phyloP scores from a whole-genome alignment of 2,329 filamentous ascomycete genomes.

The Plenodomus lindquistii region DNA sequence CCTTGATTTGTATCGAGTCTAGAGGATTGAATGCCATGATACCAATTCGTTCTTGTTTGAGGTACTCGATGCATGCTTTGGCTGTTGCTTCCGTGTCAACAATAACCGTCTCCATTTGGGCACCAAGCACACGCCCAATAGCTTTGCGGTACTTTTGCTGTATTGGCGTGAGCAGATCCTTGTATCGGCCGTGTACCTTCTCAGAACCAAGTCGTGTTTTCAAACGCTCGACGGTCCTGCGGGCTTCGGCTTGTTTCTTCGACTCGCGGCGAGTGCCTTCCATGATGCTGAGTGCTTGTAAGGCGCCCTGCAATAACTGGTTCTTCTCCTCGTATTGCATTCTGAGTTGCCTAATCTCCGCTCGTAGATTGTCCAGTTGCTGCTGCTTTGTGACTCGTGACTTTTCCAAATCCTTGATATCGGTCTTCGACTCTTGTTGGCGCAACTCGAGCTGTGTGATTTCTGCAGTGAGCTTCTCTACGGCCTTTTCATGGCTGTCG shows the following conservation, averaged over 20 bases:
- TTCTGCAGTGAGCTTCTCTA: constrained; percentile 75
- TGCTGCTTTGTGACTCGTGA: constrained; percentile 91
- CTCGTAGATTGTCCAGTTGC: constrained; percentile 69
- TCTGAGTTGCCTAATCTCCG: constrained; percentile 57
- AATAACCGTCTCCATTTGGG: constrained; percentile 91
- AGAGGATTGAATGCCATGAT: constrained; percentile 94
- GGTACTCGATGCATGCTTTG: constrained; percentile 89
- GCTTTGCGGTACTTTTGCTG: constrained; percentile 96
- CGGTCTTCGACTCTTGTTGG: constrained; percentile 63
- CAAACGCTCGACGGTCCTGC: constrained; percentile 81
- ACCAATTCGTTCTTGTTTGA: constrained; percentile 84
- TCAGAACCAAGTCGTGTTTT: constrained; percentile 85
- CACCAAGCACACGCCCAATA: constrained; percentile 86
- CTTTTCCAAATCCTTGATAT: constrained; percentile 68
- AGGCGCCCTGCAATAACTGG: constrained; percentile 83
- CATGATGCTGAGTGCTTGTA: constrained; percentile 78
- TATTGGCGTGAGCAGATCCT: constrained; percentile 91
- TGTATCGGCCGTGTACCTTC: constrained; percentile 79
- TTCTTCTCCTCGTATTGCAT: constrained; percentile 87
- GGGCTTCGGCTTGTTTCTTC: constrained; percentile 75
- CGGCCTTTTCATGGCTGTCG: constrained; percentile 73
- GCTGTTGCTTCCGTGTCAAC: constrained; percentile 95
- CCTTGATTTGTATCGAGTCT: constrained; percentile 95
- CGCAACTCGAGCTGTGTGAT: constrained; percentile 70
- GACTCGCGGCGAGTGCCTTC: constrained; percentile 86